Evolutionary conservation across 2,329 filamentous ascomycete species (phyloP).

Genomic region (Microdochium paspali): DNA sequence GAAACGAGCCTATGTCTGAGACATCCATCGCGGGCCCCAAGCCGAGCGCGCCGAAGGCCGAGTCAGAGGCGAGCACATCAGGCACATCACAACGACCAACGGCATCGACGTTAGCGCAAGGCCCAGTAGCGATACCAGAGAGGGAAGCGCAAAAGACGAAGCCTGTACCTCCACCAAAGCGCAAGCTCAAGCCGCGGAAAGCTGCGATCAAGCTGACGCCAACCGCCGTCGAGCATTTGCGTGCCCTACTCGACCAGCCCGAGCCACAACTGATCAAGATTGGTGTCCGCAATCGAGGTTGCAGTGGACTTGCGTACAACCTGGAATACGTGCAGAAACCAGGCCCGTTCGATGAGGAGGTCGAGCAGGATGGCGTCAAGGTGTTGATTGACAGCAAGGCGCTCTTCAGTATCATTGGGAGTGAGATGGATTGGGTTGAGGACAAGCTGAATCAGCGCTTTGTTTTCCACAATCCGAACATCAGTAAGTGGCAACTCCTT

Average conservation of each 20-base stretch:
- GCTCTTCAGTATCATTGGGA: slow-evolving; percentile 94
- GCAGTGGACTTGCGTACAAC: slow-evolving; percentile 87
- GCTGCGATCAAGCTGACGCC: slow-evolving; percentile 83
- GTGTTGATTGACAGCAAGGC: slow-evolving; percentile 97
- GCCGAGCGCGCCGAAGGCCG: slow-evolving; percentile 31
- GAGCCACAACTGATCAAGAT: slow-evolving; percentile 90
- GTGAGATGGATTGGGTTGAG: slow-evolving; percentile 98
- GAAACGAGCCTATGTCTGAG: slow-evolving; percentile 33
- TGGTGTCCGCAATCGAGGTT: slow-evolving; percentile 87
- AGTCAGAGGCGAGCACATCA: slow-evolving; percentile 3
- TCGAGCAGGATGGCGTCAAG: slow-evolving; percentile 93
- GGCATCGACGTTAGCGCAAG: slow-evolving; percentile 20
- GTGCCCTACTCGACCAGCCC: slow-evolving; percentile 68
- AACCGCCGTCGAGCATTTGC: slow-evolving; percentile 69
- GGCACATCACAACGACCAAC: slow-evolving; percentile 27
- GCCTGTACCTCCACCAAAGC: slow-evolving; percentile 43
- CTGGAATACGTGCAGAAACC: slow-evolving; percentile 93
- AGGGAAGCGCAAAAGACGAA: slow-evolving; percentile 59
- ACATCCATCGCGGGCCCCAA: slow-evolving; percentile 42
- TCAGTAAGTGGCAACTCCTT: slow-evolving; percentile 60
- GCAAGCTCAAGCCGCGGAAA: slow-evolving; percentile 72
- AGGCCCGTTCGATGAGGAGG: slow-evolving; percentile 77
- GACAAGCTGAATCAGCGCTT: slow-evolving; percentile 90
- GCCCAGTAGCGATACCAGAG: slow-evolving; percentile 44
- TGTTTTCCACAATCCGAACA: slow-evolving; percentile 94